Conservation (phyloP, 108 stramenopile species). For the Pseudonitzschia multiseries region DNA sequence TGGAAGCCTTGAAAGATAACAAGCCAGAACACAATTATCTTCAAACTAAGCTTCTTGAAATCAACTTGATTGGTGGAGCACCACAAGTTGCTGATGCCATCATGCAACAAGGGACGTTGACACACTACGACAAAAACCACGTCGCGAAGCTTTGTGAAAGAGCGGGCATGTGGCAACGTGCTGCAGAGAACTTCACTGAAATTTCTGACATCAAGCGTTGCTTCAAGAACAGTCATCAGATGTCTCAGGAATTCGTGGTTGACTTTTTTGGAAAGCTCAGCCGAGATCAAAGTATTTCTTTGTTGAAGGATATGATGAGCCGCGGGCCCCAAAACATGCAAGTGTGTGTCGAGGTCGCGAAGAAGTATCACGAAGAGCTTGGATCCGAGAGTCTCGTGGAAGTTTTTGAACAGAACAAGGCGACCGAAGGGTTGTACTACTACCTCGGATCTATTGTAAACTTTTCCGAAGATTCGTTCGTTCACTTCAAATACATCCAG, state of each 20-base stretch:
- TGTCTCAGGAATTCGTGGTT: conserved; percentile 96
- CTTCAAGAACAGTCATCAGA: conserved; percentile 94
- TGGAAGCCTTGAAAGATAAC: conserved; percentile 99
- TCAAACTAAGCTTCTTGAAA: conserved; percentile 99
- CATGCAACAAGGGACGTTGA: conserved; percentile 97
- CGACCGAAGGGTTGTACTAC: conserved; percentile 96
- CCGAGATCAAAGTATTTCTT: conserved; percentile 89
- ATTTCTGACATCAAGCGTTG: conserved; percentile 98
- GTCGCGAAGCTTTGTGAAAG: conserved; percentile 98
- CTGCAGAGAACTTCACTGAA: conserved; percentile 99
- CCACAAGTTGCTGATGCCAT: conserved; percentile 99
- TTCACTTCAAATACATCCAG: conserved; percentile 99
- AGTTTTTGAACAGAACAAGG: conserved; percentile 96
- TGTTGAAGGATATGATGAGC: conserved; percentile 95
- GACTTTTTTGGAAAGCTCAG: conserved; percentile 96
- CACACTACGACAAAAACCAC: conserved; percentile 96
- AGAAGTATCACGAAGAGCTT: conserved; percentile 98
- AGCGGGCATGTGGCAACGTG: conserved; percentile 98
- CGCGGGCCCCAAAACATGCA: conserved; percentile 94
- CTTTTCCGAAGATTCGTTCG: conserved; percentile 93
- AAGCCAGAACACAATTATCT: conserved; percentile 98
- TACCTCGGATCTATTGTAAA: conserved; percentile 97
- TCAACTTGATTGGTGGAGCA: conserved; percentile 98
- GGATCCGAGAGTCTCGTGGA: conserved; percentile 91
- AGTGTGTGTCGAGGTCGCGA: conserved; percentile 95